Evolutionary conservation across 768 basidiomycete species (phyloP).

Genomic region (Agrocybe chaxingu): DNA sequence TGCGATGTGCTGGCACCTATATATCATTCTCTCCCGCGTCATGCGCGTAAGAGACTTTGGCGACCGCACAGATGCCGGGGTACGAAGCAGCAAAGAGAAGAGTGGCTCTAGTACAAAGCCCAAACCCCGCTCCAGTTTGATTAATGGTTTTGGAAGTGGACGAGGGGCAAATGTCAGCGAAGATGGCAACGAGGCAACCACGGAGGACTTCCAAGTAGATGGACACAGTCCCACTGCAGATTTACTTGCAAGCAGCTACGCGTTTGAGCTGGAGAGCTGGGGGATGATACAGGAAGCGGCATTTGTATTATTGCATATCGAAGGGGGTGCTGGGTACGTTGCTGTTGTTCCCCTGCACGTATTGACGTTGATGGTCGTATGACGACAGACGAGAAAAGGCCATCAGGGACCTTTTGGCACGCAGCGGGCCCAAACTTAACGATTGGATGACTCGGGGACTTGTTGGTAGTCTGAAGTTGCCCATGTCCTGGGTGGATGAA

Average conservation of each 20-base stretch:
- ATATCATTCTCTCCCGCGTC: conserved; percentile 80
- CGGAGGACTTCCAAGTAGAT: conserved; percentile 37
- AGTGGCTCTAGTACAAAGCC: neutral
- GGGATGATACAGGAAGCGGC: conserved; percentile 83
- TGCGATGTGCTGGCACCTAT: conserved; percentile 84
- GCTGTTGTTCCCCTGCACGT: conserved; percentile 29
- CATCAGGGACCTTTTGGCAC: conserved; percentile 74
- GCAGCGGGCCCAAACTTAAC: conserved; percentile 63
- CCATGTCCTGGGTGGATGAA: conserved; percentile 84
- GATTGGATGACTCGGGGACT: conserved; percentile 74
- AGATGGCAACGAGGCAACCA: conserved; percentile 41
- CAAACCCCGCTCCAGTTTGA: conserved; percentile 14
- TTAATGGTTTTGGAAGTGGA: conserved; percentile 20
- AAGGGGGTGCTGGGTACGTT: conserved; percentile 73
- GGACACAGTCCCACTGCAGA: conserved; percentile 87
- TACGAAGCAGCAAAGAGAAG: conserved; percentile 16
- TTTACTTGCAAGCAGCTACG: conserved; percentile 78
- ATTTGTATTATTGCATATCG: conserved; percentile 88
- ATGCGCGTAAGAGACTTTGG: conserved; percentile 83
- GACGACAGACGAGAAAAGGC: conserved; percentile 70
- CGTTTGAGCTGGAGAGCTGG: conserved; percentile 77
- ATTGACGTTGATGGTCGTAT: neutral
- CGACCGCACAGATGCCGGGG: conserved; percentile 63
- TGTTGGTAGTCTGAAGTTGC: conserved; percentile 76
- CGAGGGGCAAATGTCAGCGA: conserved; percentile 13